Evolutionary conservation across 306 rosid genomes (phyloP).

Genomic region (Cucurbita ficifolia): DNA sequence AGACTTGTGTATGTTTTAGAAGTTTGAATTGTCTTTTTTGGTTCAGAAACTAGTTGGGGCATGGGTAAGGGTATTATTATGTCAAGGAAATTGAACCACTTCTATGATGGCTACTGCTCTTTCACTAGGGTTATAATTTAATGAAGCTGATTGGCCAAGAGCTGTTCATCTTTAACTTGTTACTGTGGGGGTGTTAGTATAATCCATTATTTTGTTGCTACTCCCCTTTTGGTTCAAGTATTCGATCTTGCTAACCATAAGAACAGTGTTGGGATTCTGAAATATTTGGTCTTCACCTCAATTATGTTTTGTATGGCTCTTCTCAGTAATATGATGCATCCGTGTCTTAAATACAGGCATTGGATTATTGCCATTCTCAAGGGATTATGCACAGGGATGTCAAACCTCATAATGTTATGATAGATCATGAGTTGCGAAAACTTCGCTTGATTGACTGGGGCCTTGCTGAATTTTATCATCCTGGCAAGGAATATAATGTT

Average conservation of each 20-base stretch:
- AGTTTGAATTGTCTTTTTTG: not conserved
- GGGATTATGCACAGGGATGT: constrained; percentile 43
- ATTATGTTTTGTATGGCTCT: not conserved
- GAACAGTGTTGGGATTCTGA: not conserved
- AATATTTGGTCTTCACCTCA: not conserved
- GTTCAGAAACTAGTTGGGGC: not conserved
- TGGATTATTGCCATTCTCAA: constrained; percentile 33
- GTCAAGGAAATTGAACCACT: not conserved
- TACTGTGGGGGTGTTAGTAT: not conserved
- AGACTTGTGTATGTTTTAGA: not conserved
- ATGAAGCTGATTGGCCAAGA: not conserved
- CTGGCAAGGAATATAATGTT: constrained; percentile 33
- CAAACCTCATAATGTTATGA: constrained; percentile 41
- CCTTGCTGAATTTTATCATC: constrained; percentile 41
- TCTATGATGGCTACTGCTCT: not conserved
- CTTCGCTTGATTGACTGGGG: constrained; percentile 42
- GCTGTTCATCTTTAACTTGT: not conserved
- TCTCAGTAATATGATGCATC: constrained; percentile 3
- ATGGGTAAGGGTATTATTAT: not conserved
- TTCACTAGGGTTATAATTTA: not conserved
- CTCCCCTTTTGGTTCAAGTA: not conserved
- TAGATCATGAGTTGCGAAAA: constrained; percentile 30
- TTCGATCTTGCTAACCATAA: not conserved
- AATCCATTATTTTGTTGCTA: not conserved
- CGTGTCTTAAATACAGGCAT: constrained; percentile 16